phyloP scores from a whole-genome alignment of 768 basidiomycete species.

The Agaricus blazei region DNA sequence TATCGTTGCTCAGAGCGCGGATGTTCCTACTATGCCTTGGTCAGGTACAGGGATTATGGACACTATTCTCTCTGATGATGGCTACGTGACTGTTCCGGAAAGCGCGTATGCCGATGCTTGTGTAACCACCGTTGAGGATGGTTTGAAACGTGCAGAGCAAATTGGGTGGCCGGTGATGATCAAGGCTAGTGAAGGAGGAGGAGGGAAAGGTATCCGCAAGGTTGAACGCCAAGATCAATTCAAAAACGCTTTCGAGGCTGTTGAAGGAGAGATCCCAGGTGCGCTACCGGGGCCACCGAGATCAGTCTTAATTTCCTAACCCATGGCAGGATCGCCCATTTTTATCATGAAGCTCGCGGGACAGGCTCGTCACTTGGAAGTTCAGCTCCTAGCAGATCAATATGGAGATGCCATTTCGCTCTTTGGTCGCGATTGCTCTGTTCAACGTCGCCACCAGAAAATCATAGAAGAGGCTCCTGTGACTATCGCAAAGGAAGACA shows the following conservation, averaged over 20 bases:
- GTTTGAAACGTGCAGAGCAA: conserved; percentile 72
- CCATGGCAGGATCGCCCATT: conserved; percentile 79
- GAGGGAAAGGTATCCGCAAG: conserved; percentile 98
- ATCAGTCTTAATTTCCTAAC: conserved; percentile 11
- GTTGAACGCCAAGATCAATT: conserved; percentile 84
- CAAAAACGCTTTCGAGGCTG: conserved; percentile 92
- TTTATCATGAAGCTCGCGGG: conserved; percentile 99
- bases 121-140: conserved; percentile 83
- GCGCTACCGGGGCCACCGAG: conserved; percentile 16
- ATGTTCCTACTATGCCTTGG: conserved; percentile 99
- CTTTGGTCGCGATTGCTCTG: conserved; percentile 98
- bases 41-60: conserved; percentile 92
- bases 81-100: conserved; percentile 94
- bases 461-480: conserved; percentile 99
- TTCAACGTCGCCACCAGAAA: conserved; percentile 98
- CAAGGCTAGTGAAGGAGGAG: conserved; percentile 98
- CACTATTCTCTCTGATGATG: conserved; percentile 76
- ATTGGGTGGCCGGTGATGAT: conserved; percentile 99
- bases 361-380: conserved; percentile 95
- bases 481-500: conserved; percentile 89
- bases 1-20: conserved; percentile 94
- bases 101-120: conserved; percentile 86
- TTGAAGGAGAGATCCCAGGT: conserved; percentile 97
- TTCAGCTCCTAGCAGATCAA: conserved; percentile 97
- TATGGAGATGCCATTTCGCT: conserved; percentile 99